Evolutionary conservation across 2,329 filamentous ascomycete genomes (phyloP), one percentile per base, ranked within the genome.

Genomic region (Aureobasidium sp.): DNA sequence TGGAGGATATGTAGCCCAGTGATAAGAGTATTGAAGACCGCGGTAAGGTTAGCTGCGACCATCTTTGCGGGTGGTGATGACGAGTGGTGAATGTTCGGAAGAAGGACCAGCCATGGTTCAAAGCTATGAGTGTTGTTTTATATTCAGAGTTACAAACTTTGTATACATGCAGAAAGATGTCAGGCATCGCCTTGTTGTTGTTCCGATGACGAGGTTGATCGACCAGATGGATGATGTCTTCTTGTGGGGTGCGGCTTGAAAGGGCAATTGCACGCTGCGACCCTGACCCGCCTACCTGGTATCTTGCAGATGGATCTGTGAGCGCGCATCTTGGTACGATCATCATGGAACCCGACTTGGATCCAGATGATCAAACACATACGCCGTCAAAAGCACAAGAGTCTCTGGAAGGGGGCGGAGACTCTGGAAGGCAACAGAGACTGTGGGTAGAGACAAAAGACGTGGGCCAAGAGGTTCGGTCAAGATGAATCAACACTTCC

Each of bases 1-100:
- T 82, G 78, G 1, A 83, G 76, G 54, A 83, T 82, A 66, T 81
- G 79, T 61, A 73, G 74, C 38, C 76, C 79, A 4, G 72, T 73
- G 23, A 81, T 76, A 35, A 80, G 69, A 37, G 60, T 57, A 13
- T 42, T 42, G 43, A 57, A 57, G 17, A 69, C 69, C 4, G 15
- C 45, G 45, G 50, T 60, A 4, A 62, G 27, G 11, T 59, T 50
- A 27, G 45, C 33, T 17, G 55, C 55, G 7, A 59, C 45, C 64
- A 21, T 61, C 57, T 38, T 66, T 62, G 33, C 2, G 8, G 49
- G 2, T n/a, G 35, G 17, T 6, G 25, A 55, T 19, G 50, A 31
- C 10, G 15, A 17, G 21, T 27, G 6, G 37, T 25, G 21, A 29
- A 21, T 55, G 13, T 29, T 40, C 10, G 4, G 49, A 40, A 33